phyloP scores from a whole-genome alignment of 2,329 filamentous ascomycete species.

The Aspergillus pseudotamarii region DNA sequence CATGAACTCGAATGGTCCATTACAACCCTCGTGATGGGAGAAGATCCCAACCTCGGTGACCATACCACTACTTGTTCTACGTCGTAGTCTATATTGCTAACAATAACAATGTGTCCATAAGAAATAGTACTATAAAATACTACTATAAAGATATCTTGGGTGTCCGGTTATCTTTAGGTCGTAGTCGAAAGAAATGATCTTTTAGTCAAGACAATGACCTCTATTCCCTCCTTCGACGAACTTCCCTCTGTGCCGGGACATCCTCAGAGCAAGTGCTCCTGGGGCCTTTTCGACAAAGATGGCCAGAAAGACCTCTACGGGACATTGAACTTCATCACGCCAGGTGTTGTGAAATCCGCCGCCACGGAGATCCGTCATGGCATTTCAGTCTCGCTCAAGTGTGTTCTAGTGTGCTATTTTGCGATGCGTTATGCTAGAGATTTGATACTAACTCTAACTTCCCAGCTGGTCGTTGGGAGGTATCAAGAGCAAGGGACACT shows the following conservation, averaged over 20 bases:
- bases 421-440: not conserved
- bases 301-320: conserved; percentile 49
- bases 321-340: conserved; percentile 50
- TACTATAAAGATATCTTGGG: no score
- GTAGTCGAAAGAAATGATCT: no score
- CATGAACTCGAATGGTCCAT: not conserved
- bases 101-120: not conserved
- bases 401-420: conserved; percentile 16
- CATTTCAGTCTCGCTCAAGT: conserved; percentile 47
- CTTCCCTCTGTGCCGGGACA: conserved; percentile 45
- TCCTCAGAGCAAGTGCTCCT: conserved; percentile 44
- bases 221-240: conserved; percentile 40
- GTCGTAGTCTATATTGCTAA: not conserved
- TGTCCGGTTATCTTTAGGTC: no score
- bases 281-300: conserved; percentile 44
- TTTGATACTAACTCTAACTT: conserved; percentile 2
- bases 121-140: no score
- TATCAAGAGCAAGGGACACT: conserved; percentile 42
- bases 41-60: not conserved
- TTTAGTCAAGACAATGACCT: not conserved
- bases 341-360: conserved; percentile 45
- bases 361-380: conserved; percentile 47
- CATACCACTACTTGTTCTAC: not conserved
- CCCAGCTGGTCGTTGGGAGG: conserved; percentile 25
- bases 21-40: not conserved